phyloP scores from a whole-genome alignment of 345 rosid species.

The Syzygium jambos region DNA sequence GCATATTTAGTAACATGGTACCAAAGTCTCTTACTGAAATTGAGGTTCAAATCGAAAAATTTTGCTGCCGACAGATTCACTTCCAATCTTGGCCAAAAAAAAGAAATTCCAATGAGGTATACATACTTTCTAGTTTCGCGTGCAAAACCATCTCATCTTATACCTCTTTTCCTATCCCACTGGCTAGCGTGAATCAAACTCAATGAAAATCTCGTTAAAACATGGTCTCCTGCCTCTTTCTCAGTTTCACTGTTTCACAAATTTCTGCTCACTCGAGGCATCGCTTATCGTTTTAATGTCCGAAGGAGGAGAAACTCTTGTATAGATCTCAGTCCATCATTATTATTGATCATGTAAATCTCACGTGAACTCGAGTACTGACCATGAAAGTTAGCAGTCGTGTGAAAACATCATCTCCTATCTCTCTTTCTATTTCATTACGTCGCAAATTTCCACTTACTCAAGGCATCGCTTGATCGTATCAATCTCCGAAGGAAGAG shows the following conservation, averaged over 20 bases:
- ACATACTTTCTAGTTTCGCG: neutral
- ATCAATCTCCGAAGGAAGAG: no score
- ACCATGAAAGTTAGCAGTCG: fast-evolving
- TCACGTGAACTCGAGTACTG: neutral
- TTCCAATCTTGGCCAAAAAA: neutral
- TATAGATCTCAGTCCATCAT: fast-evolving
- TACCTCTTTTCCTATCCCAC: neutral
- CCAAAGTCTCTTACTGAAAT: neutral
- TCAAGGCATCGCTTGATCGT: no score
- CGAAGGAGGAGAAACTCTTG: neutral
- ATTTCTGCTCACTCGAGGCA: fast-evolving
- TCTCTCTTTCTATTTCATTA: no score
- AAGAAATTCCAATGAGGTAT: fast-evolving
- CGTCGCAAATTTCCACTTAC: no score
- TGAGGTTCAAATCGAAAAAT: neutral
- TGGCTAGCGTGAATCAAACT: neutral
- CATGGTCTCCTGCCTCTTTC: neutral
- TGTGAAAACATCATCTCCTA: no score
- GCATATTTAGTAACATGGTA: neutral
- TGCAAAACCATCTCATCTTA: neutral
- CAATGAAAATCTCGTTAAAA: neutral
- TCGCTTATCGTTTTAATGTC: neutral
- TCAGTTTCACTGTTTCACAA: neutral
- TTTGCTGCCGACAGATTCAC: neutral
- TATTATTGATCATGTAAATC: fast-evolving